A percentile compares a stretch with the other conserved stretches of the same genome.
phyloP scores from a whole-genome alignment of 306 rosid genomes.

The Vigna angularis region DNA sequence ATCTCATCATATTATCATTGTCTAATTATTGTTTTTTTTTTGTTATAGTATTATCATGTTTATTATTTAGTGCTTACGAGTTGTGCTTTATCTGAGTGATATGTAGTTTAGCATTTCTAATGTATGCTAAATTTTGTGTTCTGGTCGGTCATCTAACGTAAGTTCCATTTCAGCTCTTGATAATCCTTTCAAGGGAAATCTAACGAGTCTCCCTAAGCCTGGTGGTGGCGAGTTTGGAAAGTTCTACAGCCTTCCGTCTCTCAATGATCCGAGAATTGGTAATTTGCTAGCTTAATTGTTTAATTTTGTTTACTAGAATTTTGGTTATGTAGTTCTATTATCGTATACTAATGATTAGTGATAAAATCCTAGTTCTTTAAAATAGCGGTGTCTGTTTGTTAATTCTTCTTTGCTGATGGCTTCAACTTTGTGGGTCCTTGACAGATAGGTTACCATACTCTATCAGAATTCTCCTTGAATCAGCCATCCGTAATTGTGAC shows the following conservation, averaged over 20 bases:
- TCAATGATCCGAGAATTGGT: conserved; percentile 95
- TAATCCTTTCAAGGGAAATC: conserved; percentile 83
- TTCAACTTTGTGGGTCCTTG: conserved; percentile 32
- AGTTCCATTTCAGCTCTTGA: conserved; percentile 68
- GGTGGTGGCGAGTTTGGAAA: conserved; percentile 98
- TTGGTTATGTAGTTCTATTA: conserved; percentile 20
- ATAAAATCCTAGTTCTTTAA: conserved; percentile 4
- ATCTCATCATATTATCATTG: too few species aligned
- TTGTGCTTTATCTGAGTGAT: neutral
- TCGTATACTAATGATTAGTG: conserved; percentile 6
- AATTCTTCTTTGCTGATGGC: conserved; percentile 7
- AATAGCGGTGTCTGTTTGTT: conserved; percentile 20
- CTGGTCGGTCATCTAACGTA: conserved; percentile 28
- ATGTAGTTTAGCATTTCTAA: neutral
- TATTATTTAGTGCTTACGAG: neutral
- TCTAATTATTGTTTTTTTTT: too few species aligned
- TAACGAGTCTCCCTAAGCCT: conserved; percentile 90
- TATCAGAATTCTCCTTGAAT: conserved; percentile 85
- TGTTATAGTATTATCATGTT: neutral
- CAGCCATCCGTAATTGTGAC: conserved; percentile 97
- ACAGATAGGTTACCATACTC: conserved; percentile 93
- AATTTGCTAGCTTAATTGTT: conserved; percentile 35
- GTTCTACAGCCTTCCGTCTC: conserved; percentile 90
- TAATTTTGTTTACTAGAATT: neutral
- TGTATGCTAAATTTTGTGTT: conserved; percentile 10